phyloP scores from a whole-genome alignment of 139 green algal genomes.

The Micromonas commoda region DNA sequence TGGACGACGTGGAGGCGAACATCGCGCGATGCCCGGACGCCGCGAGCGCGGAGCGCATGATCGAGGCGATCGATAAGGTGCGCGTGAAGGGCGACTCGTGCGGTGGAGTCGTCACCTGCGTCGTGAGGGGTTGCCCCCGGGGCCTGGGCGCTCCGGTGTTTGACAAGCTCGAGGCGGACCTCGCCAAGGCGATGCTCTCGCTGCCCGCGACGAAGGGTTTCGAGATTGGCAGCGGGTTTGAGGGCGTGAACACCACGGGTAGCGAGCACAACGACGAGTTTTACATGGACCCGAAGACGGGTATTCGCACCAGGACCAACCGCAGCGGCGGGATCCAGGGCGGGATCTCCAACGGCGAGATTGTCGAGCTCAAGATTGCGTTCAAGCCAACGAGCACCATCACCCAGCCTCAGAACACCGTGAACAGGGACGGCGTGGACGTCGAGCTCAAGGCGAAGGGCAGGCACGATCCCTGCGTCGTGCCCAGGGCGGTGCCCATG shows the following conservation, averaged over 20 bases:
- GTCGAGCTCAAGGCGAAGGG: conserved; percentile 80
- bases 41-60: conserved; percentile 75
- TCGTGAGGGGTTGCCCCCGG: conserved; percentile 79
- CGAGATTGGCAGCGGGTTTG: conserved; percentile 95
- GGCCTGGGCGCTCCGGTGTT: conserved; percentile 92
- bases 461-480: conserved; percentile 94
- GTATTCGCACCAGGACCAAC: conserved; percentile 87
- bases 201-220: conserved; percentile 97
- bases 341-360: conserved; percentile 94
- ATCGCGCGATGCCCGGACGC: conserved; percentile 90
- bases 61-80: conserved; percentile 90
- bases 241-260: conserved; percentile 69
- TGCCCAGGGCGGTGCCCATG: conserved; percentile 94
- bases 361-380: conserved; percentile 87
- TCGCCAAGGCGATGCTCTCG: conserved; percentile 90
- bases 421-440: conserved; percentile 55
- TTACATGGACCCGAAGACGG: conserved; percentile 63
- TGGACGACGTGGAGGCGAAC: conserved; percentile 89
- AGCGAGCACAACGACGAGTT: conserved; percentile 96
- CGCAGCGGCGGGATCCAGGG: conserved; percentile 57
- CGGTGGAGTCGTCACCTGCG: conserved; percentile 93
- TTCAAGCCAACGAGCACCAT: conserved; percentile 99
- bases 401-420: conserved; percentile 44
- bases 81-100: conserved; percentile 83
- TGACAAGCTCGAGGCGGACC: conserved; percentile 96